Base-by-base conservation (phyloP, 139 green algal species). In the Ulvella scutata region DNA sequence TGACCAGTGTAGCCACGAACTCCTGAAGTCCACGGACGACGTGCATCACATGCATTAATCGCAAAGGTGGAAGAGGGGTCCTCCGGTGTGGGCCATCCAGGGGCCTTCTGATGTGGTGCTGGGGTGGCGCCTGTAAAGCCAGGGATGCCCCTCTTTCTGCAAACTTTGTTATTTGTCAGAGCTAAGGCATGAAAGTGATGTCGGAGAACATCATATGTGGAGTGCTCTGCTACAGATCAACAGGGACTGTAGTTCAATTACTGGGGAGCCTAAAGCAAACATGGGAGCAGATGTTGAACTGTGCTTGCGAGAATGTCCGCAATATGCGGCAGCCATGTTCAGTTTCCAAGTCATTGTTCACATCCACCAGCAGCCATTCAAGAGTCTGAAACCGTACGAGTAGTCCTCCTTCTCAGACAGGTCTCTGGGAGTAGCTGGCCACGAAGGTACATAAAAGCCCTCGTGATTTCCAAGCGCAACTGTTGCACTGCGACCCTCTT, bases 11-110 rank as follows among this genome's bases (percentile, higher is more conserved):
- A 67, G 0, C 51, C 51, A 67, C 51, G 0, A n/a, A 67, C 13
- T 26, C 51, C 51, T n/a, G 51, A 67, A n/a, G 51, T 67, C 51
- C 51, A 67, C 51, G 51, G 51, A n/a, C 51, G 51, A n/a, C 51
- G 51, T 26, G 31, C n/a, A 23, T 67, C 51, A 26, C 33, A 67
- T 26, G 51, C 51, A 29, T 67, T 67, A 26, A 67, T 67, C n/a
- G 51, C 51, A 26, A 36, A 67, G 7, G 51, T 67, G 13, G 51
- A n/a, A 36, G 51, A 67, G 20, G 51, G 51, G 51, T 67, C 51
- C 51, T 67, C 51, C 33, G 33, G 51, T n/a, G n/a, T n/a, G 0
- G 51, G 51, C 51, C 33, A 36, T n/a, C 31, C 51, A 10, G 51
- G 51, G n/a, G 51, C 51, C n/a, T 26, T n/a, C 51, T 36, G 51